A percentile compares a stretch with the other conserved stretches of the same genome.
Evolutionary conservation across 2,329 filamentous ascomycete genomes (phyloP).

Genomic region (Colletotrichum plurivorum): DNA sequence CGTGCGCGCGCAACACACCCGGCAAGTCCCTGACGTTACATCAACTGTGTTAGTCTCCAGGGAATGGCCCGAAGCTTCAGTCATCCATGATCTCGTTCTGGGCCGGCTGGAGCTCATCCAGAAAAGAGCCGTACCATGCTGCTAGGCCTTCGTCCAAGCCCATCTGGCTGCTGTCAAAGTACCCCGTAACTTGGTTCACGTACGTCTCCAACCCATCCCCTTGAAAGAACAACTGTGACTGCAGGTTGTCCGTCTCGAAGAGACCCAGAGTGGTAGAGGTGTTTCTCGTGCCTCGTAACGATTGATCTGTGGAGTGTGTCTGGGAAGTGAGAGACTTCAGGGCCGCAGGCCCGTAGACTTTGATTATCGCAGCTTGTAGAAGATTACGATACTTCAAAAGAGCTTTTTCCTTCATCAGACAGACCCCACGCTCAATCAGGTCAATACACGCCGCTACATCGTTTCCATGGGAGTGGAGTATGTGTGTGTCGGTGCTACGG

Average conservation of each 20-base stretch:
- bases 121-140: constrained; percentile 40
- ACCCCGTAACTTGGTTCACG: constrained; percentile 39
- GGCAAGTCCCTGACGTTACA: not conserved
- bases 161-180: constrained; percentile 34
- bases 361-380: constrained; percentile 38
- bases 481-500: constrained; percentile 3
- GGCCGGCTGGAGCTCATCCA: constrained; percentile 33
- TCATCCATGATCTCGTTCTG: constrained; percentile 2
- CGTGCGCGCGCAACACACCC: not conserved
- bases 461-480: constrained; percentile 28
- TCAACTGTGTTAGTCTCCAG: not conserved
- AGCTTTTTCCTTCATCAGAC: constrained; percentile 11
- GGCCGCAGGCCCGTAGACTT: constrained; percentile 34
- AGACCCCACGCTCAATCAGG: constrained; percentile 32
- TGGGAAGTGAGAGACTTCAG: constrained; percentile 1
- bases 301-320: not conserved
- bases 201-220: constrained; percentile 39
- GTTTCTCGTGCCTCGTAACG: constrained; percentile 4
- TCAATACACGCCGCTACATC: constrained; percentile 38
- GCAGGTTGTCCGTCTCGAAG: constrained; percentile 7
- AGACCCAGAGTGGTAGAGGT: constrained; percentile 5
- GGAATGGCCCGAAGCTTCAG: not conserved
- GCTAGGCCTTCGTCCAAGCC: constrained; percentile 39
- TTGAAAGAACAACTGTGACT: constrained; percentile 26
- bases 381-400: constrained; percentile 33